These are phyloP conservation scores for Sclerospora graminicola DNA, from an alignment of 352 stramenopile species.

Conservation along the genomic window DNA sequence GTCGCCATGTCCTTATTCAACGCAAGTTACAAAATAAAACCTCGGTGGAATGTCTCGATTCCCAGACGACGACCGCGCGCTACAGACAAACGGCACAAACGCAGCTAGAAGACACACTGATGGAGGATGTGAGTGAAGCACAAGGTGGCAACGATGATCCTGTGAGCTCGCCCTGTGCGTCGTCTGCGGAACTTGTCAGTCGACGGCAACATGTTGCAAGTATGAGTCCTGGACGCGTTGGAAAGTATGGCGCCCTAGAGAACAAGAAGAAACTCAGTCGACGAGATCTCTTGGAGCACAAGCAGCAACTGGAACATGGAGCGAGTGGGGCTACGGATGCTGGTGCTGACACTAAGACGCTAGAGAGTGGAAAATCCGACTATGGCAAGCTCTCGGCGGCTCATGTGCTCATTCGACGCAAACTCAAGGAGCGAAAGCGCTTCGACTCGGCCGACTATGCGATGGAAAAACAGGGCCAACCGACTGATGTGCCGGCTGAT, in stretches of 20 bases:
- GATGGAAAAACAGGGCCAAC: slow-evolving; percentile 47
- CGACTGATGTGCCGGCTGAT: slow-evolving; percentile 16
- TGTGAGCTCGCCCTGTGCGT: slow-evolving; percentile 41
- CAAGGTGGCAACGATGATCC: slow-evolving; percentile 1
- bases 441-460: slow-evolving; percentile 78
- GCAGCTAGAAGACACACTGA: slow-evolving; percentile 15
- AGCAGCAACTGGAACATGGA: slow-evolving; percentile 3
- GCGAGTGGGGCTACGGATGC: slow-evolving; percentile 1
- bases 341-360: slow-evolving; percentile 1
- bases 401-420: slow-evolving; percentile 70
- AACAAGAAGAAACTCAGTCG: slow-evolving; percentile 19
- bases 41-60: slow-evolving; percentile 72
- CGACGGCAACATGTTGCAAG: slow-evolving; percentile 23
- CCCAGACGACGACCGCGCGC: slow-evolving; percentile 38
- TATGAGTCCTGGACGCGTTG: slow-evolving; percentile 45
- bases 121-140: slow-evolving; percentile 19
- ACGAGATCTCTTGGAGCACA: slow-evolving; percentile 25
- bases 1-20: slow-evolving; percentile 59
- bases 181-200: slow-evolving; percentile 6
- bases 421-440: slow-evolving; percentile 71
- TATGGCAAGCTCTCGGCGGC: slow-evolving; percentile 56
- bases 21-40: slow-evolving; percentile 61
- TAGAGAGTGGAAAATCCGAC: slow-evolving; percentile 16
- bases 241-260: slow-evolving; percentile 37
- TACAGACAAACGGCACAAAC: neutral